Evolutionary conservation across 306 rosid genomes (phyloP).

Genomic region (Hippophae gyantsensis): DNA sequence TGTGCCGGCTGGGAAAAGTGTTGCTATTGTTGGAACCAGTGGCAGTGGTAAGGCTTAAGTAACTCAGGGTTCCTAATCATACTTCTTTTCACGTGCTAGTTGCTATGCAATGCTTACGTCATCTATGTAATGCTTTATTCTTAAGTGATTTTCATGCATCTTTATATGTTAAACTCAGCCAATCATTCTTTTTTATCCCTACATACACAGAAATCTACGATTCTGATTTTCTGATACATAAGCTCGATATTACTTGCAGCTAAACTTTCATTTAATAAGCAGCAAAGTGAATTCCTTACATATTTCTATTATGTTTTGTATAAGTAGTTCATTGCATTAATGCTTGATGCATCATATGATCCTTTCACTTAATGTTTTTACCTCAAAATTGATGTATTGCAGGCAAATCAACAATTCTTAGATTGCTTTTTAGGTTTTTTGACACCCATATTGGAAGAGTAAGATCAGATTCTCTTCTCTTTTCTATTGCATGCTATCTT

Average conservation of each 20-base stretch:
- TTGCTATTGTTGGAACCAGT: conserved; percentile 97
- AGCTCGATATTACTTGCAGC: no score
- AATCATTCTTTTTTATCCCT: no score
- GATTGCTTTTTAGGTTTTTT: conserved; percentile 89
- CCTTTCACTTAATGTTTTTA: conserved; percentile 8
- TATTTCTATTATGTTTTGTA: not conserved
- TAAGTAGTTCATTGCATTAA: not conserved
- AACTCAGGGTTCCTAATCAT: conserved; percentile 3
- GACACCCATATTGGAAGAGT: conserved; percentile 84
- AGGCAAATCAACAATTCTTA: conserved; percentile 96
- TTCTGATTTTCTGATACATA: no score
- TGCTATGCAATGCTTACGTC: not conserved
- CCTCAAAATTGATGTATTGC: conserved; percentile 33
- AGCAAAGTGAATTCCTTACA: no score
- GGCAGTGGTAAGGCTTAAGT: conserved; percentile 81
- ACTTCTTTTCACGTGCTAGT: not conserved
- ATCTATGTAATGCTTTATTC: no score
- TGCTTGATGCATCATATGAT: not conserved
- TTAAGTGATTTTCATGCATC: no score
- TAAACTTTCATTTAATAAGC: no score
- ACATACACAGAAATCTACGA: no score
- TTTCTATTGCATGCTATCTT: not conserved
- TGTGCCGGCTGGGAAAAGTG: conserved; percentile 94
- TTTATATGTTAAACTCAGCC: no score
- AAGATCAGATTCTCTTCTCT: conserved; percentile 40